phyloP scores from a whole-genome alignment of 192 early-diverging fungal species.

The Coemansia biformis region DNA sequence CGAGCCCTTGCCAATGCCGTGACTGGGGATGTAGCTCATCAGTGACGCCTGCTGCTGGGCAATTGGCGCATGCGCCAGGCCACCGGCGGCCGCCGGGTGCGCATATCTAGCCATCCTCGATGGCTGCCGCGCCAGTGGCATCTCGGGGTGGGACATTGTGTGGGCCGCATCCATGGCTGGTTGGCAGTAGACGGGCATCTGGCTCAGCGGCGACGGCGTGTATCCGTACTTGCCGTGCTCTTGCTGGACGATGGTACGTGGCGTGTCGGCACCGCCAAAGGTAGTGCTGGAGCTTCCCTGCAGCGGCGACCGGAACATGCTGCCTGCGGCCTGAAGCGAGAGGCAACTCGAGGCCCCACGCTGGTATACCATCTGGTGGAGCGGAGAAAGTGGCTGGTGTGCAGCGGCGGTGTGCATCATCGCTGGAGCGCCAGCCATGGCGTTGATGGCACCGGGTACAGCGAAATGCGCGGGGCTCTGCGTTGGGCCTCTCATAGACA shows the following conservation, averaged over 20 bases:
- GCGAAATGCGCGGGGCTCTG: too few species aligned
- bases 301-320: conserved; percentile 10
- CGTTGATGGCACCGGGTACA: background rate
- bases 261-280: conserved; percentile 19
- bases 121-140: background rate
- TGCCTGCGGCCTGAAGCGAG: background rate
- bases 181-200: conserved; percentile 15
- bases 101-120: conserved; percentile 5
- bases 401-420: too few species aligned
- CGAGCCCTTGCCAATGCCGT: conserved; percentile 10
- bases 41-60: conserved; percentile 25
- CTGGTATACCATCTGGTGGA: conserved; percentile 25
- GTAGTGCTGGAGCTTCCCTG: conserved; percentile 4
- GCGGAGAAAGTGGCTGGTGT: conserved; percentile 1
- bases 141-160: background rate
- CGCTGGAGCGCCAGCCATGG: background rate
- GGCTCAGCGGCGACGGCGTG: conserved; percentile 38
- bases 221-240: conserved; percentile 14
- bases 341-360: background rate
- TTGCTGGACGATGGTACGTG: conserved; percentile 4
- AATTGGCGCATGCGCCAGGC: conserved; percentile 2
- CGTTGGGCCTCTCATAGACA: too few species aligned
- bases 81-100: background rate
- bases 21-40: conserved; percentile 34
- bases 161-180: conserved; percentile 7